These are phyloP conservation scores for Scenedesmus sp. DNA, from an alignment of 163 green algal species.

Conservation along the genomic window DNA sequence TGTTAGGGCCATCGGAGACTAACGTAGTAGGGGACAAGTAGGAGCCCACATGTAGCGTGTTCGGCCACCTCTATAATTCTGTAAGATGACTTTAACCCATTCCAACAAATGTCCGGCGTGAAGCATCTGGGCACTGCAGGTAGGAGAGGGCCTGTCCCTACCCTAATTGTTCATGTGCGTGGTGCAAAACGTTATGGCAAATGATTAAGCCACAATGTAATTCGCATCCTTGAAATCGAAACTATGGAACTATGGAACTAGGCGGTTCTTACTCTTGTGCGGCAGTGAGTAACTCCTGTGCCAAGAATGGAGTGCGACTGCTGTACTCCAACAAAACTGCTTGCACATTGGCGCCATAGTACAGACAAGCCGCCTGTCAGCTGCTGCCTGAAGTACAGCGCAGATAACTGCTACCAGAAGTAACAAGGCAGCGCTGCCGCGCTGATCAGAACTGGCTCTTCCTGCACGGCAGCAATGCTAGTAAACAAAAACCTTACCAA, in stretches of 20 bases:
- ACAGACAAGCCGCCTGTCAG: no score
- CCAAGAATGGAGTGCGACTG: no score
- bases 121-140: background rate
- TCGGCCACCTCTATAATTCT: background rate
- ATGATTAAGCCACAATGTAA: no score
- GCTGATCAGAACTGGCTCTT: no score
- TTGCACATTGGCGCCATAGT: no score
- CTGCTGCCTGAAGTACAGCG: no score
- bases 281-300: background rate
- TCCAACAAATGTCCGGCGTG: background rate
- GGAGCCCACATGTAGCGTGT: background rate
- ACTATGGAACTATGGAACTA: background rate
- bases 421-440: no score
- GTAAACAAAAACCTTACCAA: no score
- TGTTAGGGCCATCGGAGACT: constrained; percentile 21
- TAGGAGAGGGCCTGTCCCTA: background rate
- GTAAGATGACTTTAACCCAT: background rate
- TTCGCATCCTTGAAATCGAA: no score
- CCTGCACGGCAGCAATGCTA: no score
- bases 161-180: background rate
- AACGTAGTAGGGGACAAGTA: background rate
- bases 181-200: background rate
- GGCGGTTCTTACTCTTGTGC: background rate
- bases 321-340: no score
- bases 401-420: no score